A percentile compares a stretch with the other conserved stretches of the same genome.
Conservation (phyloP, 148 eudicot genomes). For the Camellia sinensis region DNA sequence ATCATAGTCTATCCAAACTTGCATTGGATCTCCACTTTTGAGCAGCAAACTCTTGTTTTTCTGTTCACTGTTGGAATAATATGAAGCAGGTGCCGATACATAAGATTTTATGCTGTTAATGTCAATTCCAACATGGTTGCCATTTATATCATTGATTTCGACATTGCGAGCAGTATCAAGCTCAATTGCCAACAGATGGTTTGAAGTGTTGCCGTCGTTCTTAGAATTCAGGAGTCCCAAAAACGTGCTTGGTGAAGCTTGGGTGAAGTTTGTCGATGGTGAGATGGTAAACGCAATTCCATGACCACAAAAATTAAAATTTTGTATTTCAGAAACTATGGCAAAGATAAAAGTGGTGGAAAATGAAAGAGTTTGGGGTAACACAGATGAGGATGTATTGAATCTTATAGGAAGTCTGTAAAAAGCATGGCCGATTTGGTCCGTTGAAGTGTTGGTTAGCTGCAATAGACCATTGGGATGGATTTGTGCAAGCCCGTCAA, state of each 20-base stretch:
- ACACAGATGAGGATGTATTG: background rate
- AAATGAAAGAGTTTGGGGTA: too few relatives aligned
- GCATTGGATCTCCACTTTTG: slow-evolving; percentile 34
- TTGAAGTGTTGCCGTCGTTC: background rate
- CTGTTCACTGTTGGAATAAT: slow-evolving; percentile 22
- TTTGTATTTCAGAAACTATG: too few relatives aligned
- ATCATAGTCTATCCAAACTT: slow-evolving; percentile 8
- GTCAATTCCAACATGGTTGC: slow-evolving; percentile 37
- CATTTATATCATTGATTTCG: slow-evolving; percentile 27
- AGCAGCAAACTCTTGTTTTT: slow-evolving; percentile 18
- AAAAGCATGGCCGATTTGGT: too few relatives aligned
- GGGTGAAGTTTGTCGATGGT: background rate
- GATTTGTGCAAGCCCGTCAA: too few relatives aligned
- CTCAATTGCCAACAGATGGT: slow-evolving; percentile 18
- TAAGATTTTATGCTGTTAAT: slow-evolving; percentile 31
- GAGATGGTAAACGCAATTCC: too few relatives aligned
- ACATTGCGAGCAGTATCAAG: slow-evolving; percentile 8
- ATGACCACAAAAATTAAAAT: too few relatives aligned
- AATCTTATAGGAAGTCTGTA: slow-evolving; percentile 11
- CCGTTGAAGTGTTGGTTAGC: too few relatives aligned
- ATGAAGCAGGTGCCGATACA: slow-evolving; percentile 31
- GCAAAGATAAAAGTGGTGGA: too few relatives aligned
- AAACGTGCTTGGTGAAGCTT: slow-evolving; percentile 10
- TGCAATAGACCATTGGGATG: too few relatives aligned
- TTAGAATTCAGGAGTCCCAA: slow-evolving; percentile 18